A percentile compares a stretch with the other conserved stretches of the same genome.
These are phyloP conservation scores for Cryphonectria carpinicola DNA, from an alignment of 2,329 filamentous ascomycete genomes.

Conservation along the genomic window DNA sequence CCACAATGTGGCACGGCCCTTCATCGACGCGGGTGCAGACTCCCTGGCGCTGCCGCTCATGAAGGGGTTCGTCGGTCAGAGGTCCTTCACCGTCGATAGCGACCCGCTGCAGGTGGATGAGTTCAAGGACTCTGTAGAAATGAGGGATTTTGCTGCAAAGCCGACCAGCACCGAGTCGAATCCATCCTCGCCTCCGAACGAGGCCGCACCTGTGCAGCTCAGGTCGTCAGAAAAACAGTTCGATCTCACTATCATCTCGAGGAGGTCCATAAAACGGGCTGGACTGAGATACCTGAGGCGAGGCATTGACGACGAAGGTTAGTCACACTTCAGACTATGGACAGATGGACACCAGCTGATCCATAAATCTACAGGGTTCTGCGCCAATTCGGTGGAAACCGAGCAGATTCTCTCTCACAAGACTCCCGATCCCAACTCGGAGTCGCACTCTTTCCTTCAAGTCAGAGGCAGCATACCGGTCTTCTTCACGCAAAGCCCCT, in stretches of 20 bases:
- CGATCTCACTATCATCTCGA: conserved; percentile 88
- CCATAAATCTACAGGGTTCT: conserved; percentile 35
- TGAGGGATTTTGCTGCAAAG: conserved; percentile 37
- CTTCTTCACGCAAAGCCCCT: conserved; percentile 94
- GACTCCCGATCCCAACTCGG: conserved; percentile 64
- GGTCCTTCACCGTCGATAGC: conserved; percentile 73
- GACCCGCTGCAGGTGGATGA: conserved; percentile 60
- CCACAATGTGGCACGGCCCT: conserved; percentile 70
- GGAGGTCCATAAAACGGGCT: conserved; percentile 82
- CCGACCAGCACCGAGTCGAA: conserved; percentile 24
- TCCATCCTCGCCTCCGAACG: conserved; percentile 30
- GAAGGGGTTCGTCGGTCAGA: conserved; percentile 92
- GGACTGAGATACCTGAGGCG: conserved; percentile 88
- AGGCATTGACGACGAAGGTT: conserved; percentile 87
- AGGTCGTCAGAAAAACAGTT: conserved; percentile 61
- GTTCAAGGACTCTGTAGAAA: conserved; percentile 48
- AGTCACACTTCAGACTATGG: conserved; percentile 36
- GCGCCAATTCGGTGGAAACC: conserved; percentile 91
- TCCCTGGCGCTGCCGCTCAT: conserved; percentile 78
- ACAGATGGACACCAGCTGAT: not conserved
- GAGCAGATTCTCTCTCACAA: conserved; percentile 85
- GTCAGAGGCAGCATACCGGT: conserved; percentile 88
- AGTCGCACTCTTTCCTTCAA: conserved; percentile 83
- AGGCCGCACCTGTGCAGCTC: conserved; percentile 37
- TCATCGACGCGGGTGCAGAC: conserved; percentile 74